Evolutionary conservation across 768 basidiomycete genomes (phyloP).

Genomic region (Hericium coralloides): DNA sequence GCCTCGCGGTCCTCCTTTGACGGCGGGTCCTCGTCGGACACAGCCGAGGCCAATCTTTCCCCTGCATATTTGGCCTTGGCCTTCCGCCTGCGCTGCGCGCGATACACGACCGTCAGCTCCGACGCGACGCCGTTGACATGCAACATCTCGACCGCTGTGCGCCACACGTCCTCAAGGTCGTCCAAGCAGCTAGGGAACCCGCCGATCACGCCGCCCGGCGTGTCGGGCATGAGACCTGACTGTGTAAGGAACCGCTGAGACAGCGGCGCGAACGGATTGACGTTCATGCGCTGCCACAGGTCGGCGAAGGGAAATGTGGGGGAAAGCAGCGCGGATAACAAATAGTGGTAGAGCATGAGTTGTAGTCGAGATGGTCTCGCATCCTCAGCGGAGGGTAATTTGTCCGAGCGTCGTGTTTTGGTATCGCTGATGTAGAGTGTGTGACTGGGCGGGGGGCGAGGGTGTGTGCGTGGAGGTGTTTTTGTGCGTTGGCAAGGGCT

Average conservation of each 20-base stretch:
- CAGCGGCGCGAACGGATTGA: conserved; percentile 37
- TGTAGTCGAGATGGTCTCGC: conserved; percentile 54
- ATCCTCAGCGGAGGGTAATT: conserved; percentile 51
- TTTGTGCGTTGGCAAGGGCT: background rate
- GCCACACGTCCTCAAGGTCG: conserved; percentile 26
- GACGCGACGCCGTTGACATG: conserved; percentile 27
- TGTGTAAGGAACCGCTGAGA: conserved; percentile 39
- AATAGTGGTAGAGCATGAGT: conserved; percentile 68
- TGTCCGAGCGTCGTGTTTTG: conserved; percentile 50
- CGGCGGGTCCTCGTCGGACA: background rate
- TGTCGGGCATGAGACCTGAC: conserved; percentile 14
- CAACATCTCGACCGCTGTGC: conserved; percentile 15
- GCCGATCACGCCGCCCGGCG: background rate
- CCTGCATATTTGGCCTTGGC: background rate
- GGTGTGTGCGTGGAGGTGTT: background rate
- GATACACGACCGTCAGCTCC: conserved; percentile 44
- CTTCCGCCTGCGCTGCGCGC: conserved; percentile 16
- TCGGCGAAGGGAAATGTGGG: conserved; percentile 39
- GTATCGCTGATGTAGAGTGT: conserved; percentile 51
- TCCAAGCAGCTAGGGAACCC: conserved; percentile 18
- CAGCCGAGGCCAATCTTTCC: background rate
- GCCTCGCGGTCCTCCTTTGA: conserved; percentile 22
- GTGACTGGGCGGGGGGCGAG: conserved; percentile 2
- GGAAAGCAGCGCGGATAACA: conserved; percentile 43
- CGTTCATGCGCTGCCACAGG: conserved; percentile 40